These are phyloP conservation scores for Boeremia exigua DNA, from an alignment of 2,329 filamentous ascomycete species.

Conservation along the genomic window DNA sequence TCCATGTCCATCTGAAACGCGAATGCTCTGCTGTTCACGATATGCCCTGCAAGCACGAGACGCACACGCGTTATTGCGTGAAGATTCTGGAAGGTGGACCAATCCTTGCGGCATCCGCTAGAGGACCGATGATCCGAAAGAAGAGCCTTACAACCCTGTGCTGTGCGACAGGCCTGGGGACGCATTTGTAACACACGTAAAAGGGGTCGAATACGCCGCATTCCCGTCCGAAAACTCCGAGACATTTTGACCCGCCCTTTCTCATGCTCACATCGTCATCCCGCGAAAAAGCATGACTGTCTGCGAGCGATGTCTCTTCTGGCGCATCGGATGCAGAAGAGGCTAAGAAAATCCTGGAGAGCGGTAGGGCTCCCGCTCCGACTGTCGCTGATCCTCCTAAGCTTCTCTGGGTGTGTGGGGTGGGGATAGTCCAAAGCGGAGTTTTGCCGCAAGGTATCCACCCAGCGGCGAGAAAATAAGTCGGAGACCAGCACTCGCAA, in stretches of 20 bases:
- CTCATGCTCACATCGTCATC: background rate
- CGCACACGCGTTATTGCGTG: constrained; percentile 15
- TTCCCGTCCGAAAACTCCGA: constrained; percentile 13
- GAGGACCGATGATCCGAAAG: constrained; percentile 17
- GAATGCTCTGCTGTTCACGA: constrained; percentile 5
- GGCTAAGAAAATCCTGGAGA: constrained; percentile 19
- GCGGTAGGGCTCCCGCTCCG: constrained; percentile 20
- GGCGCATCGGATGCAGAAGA: constrained; percentile 11
- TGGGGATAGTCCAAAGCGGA: constrained; percentile 8
- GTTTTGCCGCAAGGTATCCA: constrained; percentile 8
- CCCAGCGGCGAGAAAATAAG: constrained; percentile 14
- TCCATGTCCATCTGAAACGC: background rate
- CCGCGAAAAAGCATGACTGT: background rate
- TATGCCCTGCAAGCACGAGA: constrained; percentile 12
- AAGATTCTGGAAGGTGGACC: constrained; percentile 16
- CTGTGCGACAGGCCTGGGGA: constrained; percentile 13
- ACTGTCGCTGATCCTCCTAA: constrained; percentile 18
- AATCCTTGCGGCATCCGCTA: constrained; percentile 17
- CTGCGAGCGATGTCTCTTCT: background rate
- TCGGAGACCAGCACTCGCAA: constrained; percentile 2
- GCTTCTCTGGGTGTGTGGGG: constrained; percentile 14
- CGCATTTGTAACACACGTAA: constrained; percentile 11
- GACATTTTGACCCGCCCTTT: constrained; percentile 5
- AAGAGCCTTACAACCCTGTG: constrained; percentile 14
- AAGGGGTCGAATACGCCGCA: constrained; percentile 4